A percentile compares a stretch with the other conserved stretches of the same genome.
phyloP scores from a whole-genome alignment of 163 green algal species.

The Smithsoniella earleae region DNA sequence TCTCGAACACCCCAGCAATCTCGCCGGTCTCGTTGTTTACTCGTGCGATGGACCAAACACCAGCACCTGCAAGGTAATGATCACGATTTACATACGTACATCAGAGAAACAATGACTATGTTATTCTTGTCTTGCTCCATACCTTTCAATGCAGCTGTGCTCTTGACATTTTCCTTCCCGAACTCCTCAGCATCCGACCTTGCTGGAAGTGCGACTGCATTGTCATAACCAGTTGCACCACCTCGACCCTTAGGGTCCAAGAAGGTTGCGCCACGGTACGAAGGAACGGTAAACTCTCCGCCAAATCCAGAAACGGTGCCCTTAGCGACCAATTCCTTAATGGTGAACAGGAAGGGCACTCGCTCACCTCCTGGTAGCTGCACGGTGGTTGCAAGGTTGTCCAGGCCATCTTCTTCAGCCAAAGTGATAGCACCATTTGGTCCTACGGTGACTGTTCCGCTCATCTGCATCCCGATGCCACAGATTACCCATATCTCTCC shows the following conservation, averaged over 20 bases:
- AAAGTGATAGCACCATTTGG: constrained; percentile 74
- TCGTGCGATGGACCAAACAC: constrained; percentile 35
- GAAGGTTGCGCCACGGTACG: constrained; percentile 96
- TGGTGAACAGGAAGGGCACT: constrained; percentile 97
- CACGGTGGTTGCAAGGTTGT: constrained; percentile 93
- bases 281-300: constrained; percentile 91
- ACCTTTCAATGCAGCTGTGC: constrained; percentile 67
- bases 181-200: constrained; percentile 79
- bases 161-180: constrained; percentile 95
- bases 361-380: constrained; percentile 96
- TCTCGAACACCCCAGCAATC: constrained; percentile 96
- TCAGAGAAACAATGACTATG: no score
- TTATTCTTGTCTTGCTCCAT: no score
- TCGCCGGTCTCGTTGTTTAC: constrained; percentile 79
- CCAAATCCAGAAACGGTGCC: constrained; percentile 81
- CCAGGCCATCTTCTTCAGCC: constrained; percentile 93
- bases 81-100: no score
- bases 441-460: constrained; percentile 71
- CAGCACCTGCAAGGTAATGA: constrained; percentile 17
- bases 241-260: constrained; percentile 98
- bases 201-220: constrained; percentile 85
- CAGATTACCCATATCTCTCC: no score
- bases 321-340: constrained; percentile 94
- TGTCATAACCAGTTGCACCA: constrained; percentile 94
- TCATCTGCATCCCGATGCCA: constrained; percentile 60